Conservation (phyloP, 2,329 filamentous ascomycete genomes). For the Plenodomus tracheiphilus region DNA sequence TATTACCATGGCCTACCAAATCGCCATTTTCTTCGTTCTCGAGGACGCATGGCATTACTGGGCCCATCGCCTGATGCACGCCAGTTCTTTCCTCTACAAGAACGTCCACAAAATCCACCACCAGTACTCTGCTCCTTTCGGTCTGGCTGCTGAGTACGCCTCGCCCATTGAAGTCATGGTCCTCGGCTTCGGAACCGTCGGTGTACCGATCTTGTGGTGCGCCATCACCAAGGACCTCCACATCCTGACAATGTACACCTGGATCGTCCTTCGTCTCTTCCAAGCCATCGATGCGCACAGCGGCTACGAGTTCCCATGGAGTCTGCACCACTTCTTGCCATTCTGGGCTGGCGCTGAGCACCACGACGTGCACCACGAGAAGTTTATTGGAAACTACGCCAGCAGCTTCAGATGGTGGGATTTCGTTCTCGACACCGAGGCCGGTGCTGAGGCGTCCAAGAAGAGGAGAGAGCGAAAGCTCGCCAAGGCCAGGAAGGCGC, state of each 20-base stretch:
- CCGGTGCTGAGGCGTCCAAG: slow-evolving; percentile 83
- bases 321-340: slow-evolving; percentile 89
- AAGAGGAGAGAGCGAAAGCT: slow-evolving; percentile 78
- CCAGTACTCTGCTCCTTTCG: slow-evolving; percentile 97
- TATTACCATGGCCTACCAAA: slow-evolving; percentile 87
- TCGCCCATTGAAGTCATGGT: slow-evolving; percentile 97
- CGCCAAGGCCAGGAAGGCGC: slow-evolving; percentile 59
- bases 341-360: slow-evolving; percentile 98
- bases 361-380: slow-evolving; percentile 96
- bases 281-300: slow-evolving; percentile 98
- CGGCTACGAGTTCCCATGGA: slow-evolving; percentile 98
- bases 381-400: slow-evolving; percentile 97
- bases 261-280: slow-evolving; percentile 91
- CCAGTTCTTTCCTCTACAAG: slow-evolving; percentile 86
- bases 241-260: slow-evolving; percentile 95
- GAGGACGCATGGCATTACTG: slow-evolving; percentile 99
- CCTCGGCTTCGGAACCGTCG: slow-evolving; percentile 83
- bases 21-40: slow-evolving; percentile 90
- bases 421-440: slow-evolving; percentile 89
- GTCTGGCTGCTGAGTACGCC: slow-evolving; percentile 94
- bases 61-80: slow-evolving; percentile 90
- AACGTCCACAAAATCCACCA: slow-evolving; percentile 98
- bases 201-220: slow-evolving; percentile 81
- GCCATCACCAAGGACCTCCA: slow-evolving; percentile 84
- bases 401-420: slow-evolving; percentile 99